These are phyloP conservation scores for Candida arabinofermentans DNA, from an alignment of 805 yeast species.

Conservation along the genomic window DNA sequence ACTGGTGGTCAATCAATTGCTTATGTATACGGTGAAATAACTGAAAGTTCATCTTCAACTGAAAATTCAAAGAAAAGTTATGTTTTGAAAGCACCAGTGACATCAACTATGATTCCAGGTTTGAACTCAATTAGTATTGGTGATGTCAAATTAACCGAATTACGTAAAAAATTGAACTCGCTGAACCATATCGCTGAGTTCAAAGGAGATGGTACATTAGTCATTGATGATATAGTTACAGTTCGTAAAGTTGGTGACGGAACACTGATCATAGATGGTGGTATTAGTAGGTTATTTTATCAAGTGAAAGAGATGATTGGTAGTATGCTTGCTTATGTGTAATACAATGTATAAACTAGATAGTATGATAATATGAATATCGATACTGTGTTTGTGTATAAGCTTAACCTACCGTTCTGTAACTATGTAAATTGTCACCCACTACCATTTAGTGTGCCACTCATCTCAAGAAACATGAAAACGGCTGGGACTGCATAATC, in stretches of 20 bases:
- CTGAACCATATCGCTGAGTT: conserved; percentile 76
- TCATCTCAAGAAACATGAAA: no score
- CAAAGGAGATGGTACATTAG: conserved; percentile 88
- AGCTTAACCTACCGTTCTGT: not conserved
- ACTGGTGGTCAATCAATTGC: conserved; percentile 81
- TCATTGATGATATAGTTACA: conserved; percentile 73
- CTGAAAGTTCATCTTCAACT: conserved; percentile 6
- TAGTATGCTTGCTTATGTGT: conserved; percentile 72
- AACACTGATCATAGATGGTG: conserved; percentile 81
- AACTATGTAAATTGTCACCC: no score
- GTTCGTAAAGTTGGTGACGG: conserved; percentile 79
- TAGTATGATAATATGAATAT: not conserved
- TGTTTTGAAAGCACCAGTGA: conserved; percentile 11
- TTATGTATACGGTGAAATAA: conserved; percentile 68
- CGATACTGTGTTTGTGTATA: no score
- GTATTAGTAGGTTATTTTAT: conserved; percentile 69
- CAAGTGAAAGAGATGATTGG: conserved; percentile 69
- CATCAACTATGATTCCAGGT: conserved; percentile 12
- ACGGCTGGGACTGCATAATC: no score
- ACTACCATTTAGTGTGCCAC: no score
- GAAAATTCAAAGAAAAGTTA: conserved; percentile 11
- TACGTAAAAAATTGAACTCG: conserved; percentile 57
- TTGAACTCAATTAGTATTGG: conserved; percentile 60
- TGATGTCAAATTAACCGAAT: conserved; percentile 77
- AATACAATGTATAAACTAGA: conserved; percentile 6